Evolutionary conservation across 148 eudicot genomes (phyloP), one percentile per base, ranked within the genome.

Genomic region (Rhododendron molle): DNA sequence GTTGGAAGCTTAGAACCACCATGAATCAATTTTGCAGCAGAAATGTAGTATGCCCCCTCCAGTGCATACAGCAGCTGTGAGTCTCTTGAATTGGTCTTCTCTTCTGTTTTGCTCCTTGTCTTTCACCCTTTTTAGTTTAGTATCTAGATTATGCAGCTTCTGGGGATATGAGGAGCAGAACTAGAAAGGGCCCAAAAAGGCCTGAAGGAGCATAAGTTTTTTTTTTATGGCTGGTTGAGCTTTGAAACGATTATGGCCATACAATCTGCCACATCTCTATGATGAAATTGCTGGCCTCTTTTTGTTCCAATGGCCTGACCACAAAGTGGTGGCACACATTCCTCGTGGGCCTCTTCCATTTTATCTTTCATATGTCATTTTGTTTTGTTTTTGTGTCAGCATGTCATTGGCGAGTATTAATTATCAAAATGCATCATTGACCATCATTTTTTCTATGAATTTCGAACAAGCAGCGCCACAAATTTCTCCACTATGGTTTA

Each of bases 1-100:
- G 80, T 85, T 88, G 92, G 83, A 90, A 90, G 89, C 90, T 93
- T 73, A 92, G 84, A 82, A 90, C 93, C 90, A 87, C 95, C 97
- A 94, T 94, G 76, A 83, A 60, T 78, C 8, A 2, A 8, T 20
- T 38, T 76, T 2, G 23, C 44, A 36, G 78, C 26, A 9, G 47
- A 6, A 76, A 38, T 43, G 50, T 23, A 40, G 5, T 76, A 21
- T 40, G 28, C 46, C 80, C 5, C 15, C 23, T 40, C 44, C n/a
- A 16, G 36, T 76, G 23, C 78, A 72, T 16, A 34, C 43, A 72
- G 77, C 77, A 34, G 77, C 43, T 13, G 21, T 30, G 77, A 72
- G 43, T 74, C 16, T 36, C 23, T 74, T 71, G 76, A 71, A 28
- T 12, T 73, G 43, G 44, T 73, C 43, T 34, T 73, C 44, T 40